phyloP scores from a whole-genome alignment of 257 asterid species.

The Asclepias syriaca region DNA sequence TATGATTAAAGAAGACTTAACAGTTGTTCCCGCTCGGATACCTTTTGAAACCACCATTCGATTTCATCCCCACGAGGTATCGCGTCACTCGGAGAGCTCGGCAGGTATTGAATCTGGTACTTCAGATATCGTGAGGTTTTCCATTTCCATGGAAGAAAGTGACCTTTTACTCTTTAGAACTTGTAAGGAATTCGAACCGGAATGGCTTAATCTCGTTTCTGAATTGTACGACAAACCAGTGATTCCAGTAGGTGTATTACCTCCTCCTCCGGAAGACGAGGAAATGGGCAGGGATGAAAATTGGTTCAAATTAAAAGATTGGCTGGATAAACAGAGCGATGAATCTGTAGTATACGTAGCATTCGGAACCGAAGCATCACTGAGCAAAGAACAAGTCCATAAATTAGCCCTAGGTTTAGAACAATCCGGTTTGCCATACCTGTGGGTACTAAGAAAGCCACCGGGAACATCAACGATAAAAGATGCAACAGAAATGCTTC shows the following conservation, averaged over 20 bases:
- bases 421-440: conserved; percentile 56
- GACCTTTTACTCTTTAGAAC: conserved; percentile 60
- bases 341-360: conserved; percentile 65
- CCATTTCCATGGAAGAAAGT: conserved; percentile 45
- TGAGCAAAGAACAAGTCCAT: conserved; percentile 35
- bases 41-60: conserved; percentile 45
- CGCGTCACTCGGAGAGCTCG: conserved; percentile 56
- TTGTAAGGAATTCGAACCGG: conserved; percentile 61
- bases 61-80: conserved; percentile 59
- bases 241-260: conserved; percentile 54
- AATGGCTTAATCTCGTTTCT: conserved; percentile 53
- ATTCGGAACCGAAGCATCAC: conserved; percentile 69
- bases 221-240: conserved; percentile 55
- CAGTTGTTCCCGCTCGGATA: conserved; percentile 65
- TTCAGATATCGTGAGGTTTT: conserved; percentile 51
- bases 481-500: conserved; percentile 42
- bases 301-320: conserved; percentile 45
- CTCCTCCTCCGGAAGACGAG: conserved; percentile 32
- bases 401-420: conserved; percentile 73
- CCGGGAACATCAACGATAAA: conserved; percentile 18
- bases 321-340: conserved; percentile 42
- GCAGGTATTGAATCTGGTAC: conserved; percentile 60
- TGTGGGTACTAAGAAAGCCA: conserved; percentile 61
- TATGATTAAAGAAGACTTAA: conserved; percentile 51
- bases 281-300: conserved; percentile 17